These are phyloP conservation scores for Tuber calosporum DNA, from an alignment of 495 filamentous ascomycete species.

Conservation along the genomic window DNA sequence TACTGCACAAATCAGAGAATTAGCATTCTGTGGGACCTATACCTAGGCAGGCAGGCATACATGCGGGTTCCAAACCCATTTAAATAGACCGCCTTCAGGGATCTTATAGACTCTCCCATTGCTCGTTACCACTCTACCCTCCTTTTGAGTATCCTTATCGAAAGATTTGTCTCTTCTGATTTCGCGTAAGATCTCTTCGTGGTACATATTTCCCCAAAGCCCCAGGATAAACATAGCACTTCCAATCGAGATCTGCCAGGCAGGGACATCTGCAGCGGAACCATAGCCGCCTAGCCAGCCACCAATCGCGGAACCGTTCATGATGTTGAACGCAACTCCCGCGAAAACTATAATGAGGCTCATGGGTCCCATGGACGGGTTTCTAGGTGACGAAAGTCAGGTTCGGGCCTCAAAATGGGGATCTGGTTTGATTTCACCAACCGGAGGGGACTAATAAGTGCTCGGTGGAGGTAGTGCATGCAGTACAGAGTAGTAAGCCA, in stretches of 20 bases:
- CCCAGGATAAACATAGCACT: constrained; percentile 54
- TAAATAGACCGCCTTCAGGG: constrained; percentile 74
- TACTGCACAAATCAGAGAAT: constrained; percentile 46
- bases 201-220: constrained; percentile 71
- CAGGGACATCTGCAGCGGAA: constrained; percentile 50
- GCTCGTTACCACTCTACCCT: constrained; percentile 41
- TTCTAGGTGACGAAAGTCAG: constrained; percentile 44
- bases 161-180: constrained; percentile 53
- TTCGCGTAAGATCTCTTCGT: constrained; percentile 71
- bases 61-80: constrained; percentile 77
- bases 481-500: constrained; percentile 40
- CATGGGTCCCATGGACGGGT: constrained; percentile 85
- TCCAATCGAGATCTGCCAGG: constrained; percentile 47
- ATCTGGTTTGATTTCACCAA: not conserved
- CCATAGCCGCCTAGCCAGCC: constrained; percentile 76
- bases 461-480: constrained; percentile 84
- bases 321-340: constrained; percentile 64
- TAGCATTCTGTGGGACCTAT: not conserved
- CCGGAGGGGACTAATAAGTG: constrained; percentile 65
- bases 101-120: constrained; percentile 86
- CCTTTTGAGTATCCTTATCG: constrained; percentile 41
- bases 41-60: constrained; percentile 16
- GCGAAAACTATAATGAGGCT: constrained; percentile 56
- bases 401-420: not conserved
- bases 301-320: constrained; percentile 68